Conservation (phyloP, 1,284 basidiomycete species). For the Volvariella volvacea region DNA sequence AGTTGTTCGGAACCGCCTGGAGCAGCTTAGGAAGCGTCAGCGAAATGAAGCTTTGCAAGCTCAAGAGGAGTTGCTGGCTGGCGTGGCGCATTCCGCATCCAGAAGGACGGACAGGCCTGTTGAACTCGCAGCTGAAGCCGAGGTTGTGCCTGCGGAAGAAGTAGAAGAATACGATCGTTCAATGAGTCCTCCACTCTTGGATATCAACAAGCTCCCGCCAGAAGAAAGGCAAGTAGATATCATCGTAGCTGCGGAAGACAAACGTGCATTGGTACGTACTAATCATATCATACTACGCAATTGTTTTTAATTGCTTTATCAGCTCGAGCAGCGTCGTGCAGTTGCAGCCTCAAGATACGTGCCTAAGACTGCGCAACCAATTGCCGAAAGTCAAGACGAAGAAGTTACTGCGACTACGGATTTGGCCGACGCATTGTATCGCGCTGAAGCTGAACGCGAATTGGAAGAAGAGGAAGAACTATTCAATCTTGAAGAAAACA, state of each 20-base stretch:
- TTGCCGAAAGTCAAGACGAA: constrained; percentile 44
- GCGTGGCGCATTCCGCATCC: constrained; percentile 55
- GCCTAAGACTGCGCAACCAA: constrained; percentile 53
- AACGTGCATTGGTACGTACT: constrained; percentile 57
- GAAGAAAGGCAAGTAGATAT: constrained; percentile 81
- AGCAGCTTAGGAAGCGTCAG: constrained; percentile 92
- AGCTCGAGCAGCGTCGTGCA: constrained; percentile 73
- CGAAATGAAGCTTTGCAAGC: constrained; percentile 91
- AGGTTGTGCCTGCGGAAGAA: constrained; percentile 36
- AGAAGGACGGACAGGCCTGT: constrained; percentile 29
- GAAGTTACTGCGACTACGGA: constrained; percentile 69
- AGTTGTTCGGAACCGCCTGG: constrained; percentile 91
- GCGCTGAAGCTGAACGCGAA: constrained; percentile 85
- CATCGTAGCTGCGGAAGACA: constrained; percentile 62
- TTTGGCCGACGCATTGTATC: constrained; percentile 79
- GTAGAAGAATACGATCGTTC: constrained; percentile 71
- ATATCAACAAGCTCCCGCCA: constrained; percentile 60
- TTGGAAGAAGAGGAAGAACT: constrained; percentile 94
- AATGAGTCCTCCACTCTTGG: constrained; percentile 77
- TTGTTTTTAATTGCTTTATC: constrained; percentile 1
- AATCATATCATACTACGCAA: not conserved
- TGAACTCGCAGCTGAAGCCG: constrained; percentile 16
- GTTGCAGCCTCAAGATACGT: constrained; percentile 84
- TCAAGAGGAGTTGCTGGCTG: constrained; percentile 85
- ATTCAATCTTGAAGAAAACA: constrained; percentile 87